Base-by-base conservation (phyloP, 495 filamentous ascomycete species). In the Ascobolus immersus region DNA sequence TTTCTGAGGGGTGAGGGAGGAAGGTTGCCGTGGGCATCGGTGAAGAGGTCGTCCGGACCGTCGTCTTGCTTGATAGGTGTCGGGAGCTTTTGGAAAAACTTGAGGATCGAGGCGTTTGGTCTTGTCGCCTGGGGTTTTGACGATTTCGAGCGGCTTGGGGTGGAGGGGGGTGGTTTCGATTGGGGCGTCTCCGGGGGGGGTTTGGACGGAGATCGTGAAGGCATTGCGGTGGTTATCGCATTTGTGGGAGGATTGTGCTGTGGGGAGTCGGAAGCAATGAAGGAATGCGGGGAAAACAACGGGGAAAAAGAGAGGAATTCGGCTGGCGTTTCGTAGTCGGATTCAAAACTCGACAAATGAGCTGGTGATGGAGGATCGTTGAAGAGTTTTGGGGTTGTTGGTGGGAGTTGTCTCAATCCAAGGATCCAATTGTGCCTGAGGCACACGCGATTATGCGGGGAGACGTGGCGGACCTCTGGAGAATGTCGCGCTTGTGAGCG, bases 221-320 rank as follows among this genome's bases (percentile, higher is more conserved):
- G 3, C 14, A 6, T 27, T 27, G 25, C 3, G 3, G 11, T 27
- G 25, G 11, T 27, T 27, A 27, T 4, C 4, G 11, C 11, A 27
- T 3, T 27, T 3, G 11, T 11, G 25, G 5, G 25, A 11, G 14
- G 25, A 2, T 2, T 4, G 4, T 4, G 25, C 14, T 27, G 25
- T 6, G 2, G 25, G 6, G 25, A 27, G 14, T 52, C 47, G 90
- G 45, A 11, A n/a, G n/a, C n/a, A n/a, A n/a, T n/a, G n/a, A n/a
- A n/a, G n/a, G n/a, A n/a, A n/a, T n/a, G n/a, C n/a, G n/a, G n/a
- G n/a, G n/a, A n/a, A n/a, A n/a, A n/a, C n/a, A n/a, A n/a, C n/a
- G n/a, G n/a, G n/a, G n/a, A n/a, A n/a, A n/a, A n/a, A n/a, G n/a
- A n/a, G n/a, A n/a, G n/a, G n/a, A n/a, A n/a, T n/a, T n/a, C n/a